phyloP scores from a whole-genome alignment of 352 stramenopile species.

The Blastocystis sp. region DNA sequence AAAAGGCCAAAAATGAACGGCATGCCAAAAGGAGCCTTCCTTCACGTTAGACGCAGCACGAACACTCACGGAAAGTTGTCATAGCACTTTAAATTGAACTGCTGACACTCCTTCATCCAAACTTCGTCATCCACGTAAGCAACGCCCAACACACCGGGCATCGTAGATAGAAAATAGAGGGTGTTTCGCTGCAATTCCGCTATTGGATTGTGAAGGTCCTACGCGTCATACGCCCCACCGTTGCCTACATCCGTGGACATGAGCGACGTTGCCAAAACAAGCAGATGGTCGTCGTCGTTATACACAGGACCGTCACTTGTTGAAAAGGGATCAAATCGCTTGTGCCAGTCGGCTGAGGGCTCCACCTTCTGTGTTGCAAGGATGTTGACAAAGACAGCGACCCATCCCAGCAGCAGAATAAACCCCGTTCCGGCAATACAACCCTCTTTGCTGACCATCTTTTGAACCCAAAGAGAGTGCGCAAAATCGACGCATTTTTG shows the following conservation, averaged over 20 bases:
- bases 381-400: background rate
- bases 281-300: background rate
- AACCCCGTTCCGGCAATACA: conserved; percentile 57
- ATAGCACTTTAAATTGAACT: conserved; percentile 67
- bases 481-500: too few relatives aligned
- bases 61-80: conserved; percentile 28
- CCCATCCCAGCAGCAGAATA: conserved; percentile 31
- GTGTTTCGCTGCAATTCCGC: conserved; percentile 69
- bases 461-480: background rate
- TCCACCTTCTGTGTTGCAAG: background rate
- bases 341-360: background rate
- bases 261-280: conserved; percentile 31
- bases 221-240: background rate
- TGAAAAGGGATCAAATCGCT: background rate
- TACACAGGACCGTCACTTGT: background rate
- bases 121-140: conserved; percentile 60
- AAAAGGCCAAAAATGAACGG: conserved; percentile 72
- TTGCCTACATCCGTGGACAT: conserved; percentile 30
- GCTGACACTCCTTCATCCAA: conserved; percentile 69
- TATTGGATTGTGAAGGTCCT: conserved; percentile 48
- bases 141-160: conserved; percentile 46
- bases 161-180: conserved; percentile 67
- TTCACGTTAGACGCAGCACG: background rate
- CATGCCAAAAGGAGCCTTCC: conserved; percentile 56
- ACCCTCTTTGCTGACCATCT: conserved; percentile 35